phyloP scores from a whole-genome alignment of 2,329 filamentous ascomycete genomes.

The Colletotrichum plurivorum region DNA sequence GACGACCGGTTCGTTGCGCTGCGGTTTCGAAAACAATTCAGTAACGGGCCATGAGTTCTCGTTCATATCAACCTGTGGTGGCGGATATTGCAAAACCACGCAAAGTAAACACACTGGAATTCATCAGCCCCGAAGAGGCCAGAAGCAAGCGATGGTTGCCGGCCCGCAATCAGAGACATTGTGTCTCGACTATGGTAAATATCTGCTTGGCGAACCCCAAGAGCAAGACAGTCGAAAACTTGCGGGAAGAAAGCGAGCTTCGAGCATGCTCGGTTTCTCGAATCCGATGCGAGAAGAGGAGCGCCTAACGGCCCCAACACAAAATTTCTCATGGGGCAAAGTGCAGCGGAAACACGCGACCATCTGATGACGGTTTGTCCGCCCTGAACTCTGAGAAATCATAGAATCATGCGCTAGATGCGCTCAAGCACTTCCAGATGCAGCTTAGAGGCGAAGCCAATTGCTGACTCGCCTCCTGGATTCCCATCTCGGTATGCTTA shows the following conservation, averaged over 20 bases:
- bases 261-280: neutral
- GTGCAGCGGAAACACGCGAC: neutral
- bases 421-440: neutral
- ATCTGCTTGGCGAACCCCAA: no score
- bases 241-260: neutral
- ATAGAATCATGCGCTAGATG: neutral
- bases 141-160: neutral
- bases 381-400: neutral
- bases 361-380: neutral
- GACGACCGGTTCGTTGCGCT: neutral
- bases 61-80: no score
- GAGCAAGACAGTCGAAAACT: no score
- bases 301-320: neutral
- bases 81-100: no score
- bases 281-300: constrained; percentile 1
- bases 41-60: no score
- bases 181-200: constrained; percentile 4
- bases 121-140: no score
- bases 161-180: constrained; percentile 1
- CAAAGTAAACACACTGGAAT: no score
- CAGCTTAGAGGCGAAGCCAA: neutral
- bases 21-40: no score
- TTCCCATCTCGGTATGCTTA: neutral
- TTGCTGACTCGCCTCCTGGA: neutral
- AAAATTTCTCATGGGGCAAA: neutral